These are phyloP conservation scores for Phialophora chinensis DNA, from an alignment of 2,329 filamentous ascomycete genomes.

Conservation along the genomic window DNA sequence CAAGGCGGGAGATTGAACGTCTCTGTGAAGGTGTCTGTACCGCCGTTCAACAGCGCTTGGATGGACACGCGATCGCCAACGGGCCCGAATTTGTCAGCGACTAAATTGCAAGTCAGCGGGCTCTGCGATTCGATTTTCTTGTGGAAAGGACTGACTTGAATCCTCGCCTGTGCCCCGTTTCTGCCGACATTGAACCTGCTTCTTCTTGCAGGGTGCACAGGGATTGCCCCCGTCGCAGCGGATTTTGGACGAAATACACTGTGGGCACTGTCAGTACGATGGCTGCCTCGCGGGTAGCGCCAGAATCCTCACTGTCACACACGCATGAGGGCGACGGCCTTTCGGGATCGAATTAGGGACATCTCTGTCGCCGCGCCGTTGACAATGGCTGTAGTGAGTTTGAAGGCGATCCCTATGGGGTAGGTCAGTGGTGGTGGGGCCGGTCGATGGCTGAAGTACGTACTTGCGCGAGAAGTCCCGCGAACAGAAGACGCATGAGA, in stretches of 20 bases:
- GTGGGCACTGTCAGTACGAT: background rate
- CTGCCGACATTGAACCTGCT: constrained; percentile 48
- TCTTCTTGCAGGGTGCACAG: constrained; percentile 53
- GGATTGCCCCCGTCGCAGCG: constrained; percentile 54
- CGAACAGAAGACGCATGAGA: constrained; percentile 54
- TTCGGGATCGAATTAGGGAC: constrained; percentile 55
- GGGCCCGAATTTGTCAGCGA: constrained; percentile 17
- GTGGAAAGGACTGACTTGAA: constrained; percentile 36
- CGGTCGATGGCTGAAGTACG: background rate
- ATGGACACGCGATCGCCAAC: constrained; percentile 52
- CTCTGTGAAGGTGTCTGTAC: constrained; percentile 55
- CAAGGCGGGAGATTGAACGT: constrained; percentile 51
- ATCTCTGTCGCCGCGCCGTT: constrained; percentile 49
- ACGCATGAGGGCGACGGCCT: constrained; percentile 55
- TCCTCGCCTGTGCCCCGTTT: constrained; percentile 31
- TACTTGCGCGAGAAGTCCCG: constrained; percentile 53
- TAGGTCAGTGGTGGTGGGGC: constrained; percentile 17
- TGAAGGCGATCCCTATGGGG: constrained; percentile 52
- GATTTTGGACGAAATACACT: constrained; percentile 57
- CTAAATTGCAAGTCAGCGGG: constrained; percentile 6
- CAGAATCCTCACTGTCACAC: constrained; percentile 49
- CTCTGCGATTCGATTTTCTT: no score
- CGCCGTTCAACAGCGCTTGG: constrained; percentile 54
- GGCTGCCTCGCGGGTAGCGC: background rate
- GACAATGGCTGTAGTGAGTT: constrained; percentile 53